Evolutionary conservation across 73 alveolate genomes (phyloP).

Genomic region (Stentor roeselii): DNA sequence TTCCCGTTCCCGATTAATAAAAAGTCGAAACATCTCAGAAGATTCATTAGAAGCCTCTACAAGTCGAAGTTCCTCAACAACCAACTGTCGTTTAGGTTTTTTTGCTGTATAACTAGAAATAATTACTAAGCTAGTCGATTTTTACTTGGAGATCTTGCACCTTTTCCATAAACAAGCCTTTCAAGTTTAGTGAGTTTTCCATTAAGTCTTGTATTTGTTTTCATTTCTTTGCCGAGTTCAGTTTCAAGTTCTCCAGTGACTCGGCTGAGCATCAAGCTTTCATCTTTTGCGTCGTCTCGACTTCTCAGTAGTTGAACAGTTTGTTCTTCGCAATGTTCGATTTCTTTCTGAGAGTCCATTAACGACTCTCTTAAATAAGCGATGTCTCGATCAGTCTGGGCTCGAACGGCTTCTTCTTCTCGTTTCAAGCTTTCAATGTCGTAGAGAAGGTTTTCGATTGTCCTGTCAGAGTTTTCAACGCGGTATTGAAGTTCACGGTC

Average conservation of each 20-base stretch:
- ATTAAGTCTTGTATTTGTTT: background rate
- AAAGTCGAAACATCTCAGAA: too few species aligned
- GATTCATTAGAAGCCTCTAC: too few species aligned
- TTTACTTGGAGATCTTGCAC: constrained; percentile 2
- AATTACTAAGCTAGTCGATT: background rate
- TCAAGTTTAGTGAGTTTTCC: constrained; percentile 7
- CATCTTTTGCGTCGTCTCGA: constrained; percentile 10
- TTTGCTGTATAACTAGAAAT: too few species aligned
- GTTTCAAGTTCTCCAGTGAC: background rate
- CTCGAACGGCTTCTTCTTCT: background rate
- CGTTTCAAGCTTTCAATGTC: background rate
- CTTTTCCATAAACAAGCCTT: constrained; percentile 20
- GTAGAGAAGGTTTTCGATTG: background rate
- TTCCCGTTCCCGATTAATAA: too few species aligned
- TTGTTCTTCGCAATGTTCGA: background rate
- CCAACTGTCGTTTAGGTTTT: too few species aligned
- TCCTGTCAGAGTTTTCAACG: background rate
- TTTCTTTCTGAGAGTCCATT: background rate
- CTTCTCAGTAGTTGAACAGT: background rate
- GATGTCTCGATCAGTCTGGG: background rate
- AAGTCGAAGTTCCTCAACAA: too few species aligned
- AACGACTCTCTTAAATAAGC: background rate
- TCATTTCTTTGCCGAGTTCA: constrained; percentile 22
- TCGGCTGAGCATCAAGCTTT: background rate
- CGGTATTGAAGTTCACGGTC: background rate